These are phyloP conservation scores for Globisporangium perplexum DNA, from an alignment of 352 stramenopile genomes.

Conservation along the genomic window DNA sequence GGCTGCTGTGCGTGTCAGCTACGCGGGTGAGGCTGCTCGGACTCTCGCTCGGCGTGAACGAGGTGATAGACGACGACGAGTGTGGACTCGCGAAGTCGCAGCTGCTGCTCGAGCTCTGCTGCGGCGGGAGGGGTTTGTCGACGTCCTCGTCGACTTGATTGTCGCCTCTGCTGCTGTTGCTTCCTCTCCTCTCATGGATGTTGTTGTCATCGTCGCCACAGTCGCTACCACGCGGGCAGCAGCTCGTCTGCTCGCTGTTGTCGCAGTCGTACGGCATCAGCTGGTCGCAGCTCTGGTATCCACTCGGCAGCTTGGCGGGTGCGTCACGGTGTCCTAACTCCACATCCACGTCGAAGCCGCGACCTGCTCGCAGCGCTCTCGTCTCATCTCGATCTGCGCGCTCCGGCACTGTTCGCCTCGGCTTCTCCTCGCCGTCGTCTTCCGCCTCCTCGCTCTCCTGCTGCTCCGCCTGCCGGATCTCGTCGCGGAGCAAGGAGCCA, in stretches of 20 bases:
- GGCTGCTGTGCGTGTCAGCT: neutral
- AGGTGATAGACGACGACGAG: constrained; percentile 7
- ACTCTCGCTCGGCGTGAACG: constrained; percentile 9
- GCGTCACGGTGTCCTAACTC: neutral
- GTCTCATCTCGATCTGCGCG: neutral
- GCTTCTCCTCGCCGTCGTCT: too few species aligned
- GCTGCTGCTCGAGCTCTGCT: neutral
- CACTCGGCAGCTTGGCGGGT: neutral
- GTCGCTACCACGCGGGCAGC: constrained; percentile 13
- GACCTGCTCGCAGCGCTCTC: neutral
- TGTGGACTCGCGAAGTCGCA: constrained; percentile 3
- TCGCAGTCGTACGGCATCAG: constrained; percentile 23
- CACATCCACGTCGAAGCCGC: neutral
- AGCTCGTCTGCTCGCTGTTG: constrained; percentile 19
- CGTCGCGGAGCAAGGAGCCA: constrained; percentile 6
- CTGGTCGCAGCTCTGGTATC: constrained; percentile 7
- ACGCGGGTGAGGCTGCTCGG: neutral
- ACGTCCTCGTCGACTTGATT: constrained; percentile 16
- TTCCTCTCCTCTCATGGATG: constrained; percentile 12
- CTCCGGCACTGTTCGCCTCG: neutral
- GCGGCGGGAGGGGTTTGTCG: neutral
- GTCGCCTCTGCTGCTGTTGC: constrained; percentile 22
- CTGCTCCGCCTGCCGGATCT: constrained; percentile 13
- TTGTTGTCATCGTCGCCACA: constrained; percentile 22
- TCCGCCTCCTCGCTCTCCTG: constrained; percentile 5